Conservation (phyloP, 179 eudicot genomes). For the Gypsophila paniculata region DNA sequence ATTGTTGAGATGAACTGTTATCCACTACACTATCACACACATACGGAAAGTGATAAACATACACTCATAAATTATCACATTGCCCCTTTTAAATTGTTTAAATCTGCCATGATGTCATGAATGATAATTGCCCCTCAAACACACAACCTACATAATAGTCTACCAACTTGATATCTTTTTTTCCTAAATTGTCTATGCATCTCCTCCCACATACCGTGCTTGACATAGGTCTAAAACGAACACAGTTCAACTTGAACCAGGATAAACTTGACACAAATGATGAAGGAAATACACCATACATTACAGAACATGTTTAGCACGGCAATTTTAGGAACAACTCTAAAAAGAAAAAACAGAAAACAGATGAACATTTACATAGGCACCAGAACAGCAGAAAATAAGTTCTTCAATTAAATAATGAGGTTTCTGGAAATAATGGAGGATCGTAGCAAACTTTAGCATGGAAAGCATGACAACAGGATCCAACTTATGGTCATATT, state of each 20-base stretch:
- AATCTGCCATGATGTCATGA: too few relatives aligned
- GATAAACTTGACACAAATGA: not conserved
- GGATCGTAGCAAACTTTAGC: not conserved
- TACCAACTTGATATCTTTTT: not conserved
- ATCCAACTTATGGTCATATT: too few relatives aligned
- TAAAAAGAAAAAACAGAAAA: not conserved
- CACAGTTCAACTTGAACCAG: not conserved
- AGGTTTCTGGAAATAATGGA: not conserved
- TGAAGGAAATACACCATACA: not conserved
- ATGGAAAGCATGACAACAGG: not conserved
- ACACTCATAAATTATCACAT: too few relatives aligned
- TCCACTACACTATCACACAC: too few relatives aligned
- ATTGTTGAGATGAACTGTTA: too few relatives aligned
- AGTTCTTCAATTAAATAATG: not conserved
- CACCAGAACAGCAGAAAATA: not conserved
- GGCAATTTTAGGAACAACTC: not conserved
- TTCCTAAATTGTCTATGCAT: not conserved
- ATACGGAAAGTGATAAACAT: too few relatives aligned
- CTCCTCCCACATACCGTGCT: not conserved
- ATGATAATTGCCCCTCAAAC: too few relatives aligned
- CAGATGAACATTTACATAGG: not conserved
- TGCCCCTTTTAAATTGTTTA: too few relatives aligned
- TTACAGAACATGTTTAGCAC: not conserved
- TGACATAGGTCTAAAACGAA: not conserved
- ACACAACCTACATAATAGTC: not conserved